Percentiles rank a stretch among this genome's conserved stretches.
These are phyloP conservation scores for Solanum chilense DNA, from an alignment of 257 asterid species.

Conservation along the genomic window DNA sequence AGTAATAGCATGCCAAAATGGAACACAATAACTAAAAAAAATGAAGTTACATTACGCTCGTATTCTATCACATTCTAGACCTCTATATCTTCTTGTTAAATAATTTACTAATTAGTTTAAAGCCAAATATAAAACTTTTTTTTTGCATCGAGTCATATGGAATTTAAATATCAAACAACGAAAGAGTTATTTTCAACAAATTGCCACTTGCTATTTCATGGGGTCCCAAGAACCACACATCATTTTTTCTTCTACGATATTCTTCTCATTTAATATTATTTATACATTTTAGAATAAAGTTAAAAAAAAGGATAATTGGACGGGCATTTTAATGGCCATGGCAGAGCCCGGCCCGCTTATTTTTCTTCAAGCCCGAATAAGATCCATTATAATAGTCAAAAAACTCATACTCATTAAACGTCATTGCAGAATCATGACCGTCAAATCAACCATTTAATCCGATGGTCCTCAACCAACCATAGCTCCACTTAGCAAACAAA, in stretches of 20 bases:
- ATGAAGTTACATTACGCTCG: background rate
- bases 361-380: background rate
- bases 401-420: background rate
- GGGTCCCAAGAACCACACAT: background rate
- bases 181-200: background rate
- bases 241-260: background rate
- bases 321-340: background rate
- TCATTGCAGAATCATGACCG: slow-evolving; percentile 1
- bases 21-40: too few species aligned
- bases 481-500: slow-evolving; percentile 5
- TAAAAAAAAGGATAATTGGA: background rate
- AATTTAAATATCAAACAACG: background rate
- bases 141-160: background rate
- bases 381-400: background rate
- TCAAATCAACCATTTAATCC: background rate
- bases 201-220: background rate
- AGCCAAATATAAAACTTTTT: background rate
- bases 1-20: background rate
- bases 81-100: background rate
- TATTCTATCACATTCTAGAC: too few species aligned
- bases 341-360: background rate
- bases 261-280: background rate
- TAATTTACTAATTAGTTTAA: background rate
- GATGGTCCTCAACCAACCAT: slow-evolving; percentile 6
- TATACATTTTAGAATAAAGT: background rate